Evolutionary conservation across 805 yeast species (phyloP), one percentile per base, ranked within the genome.

Genomic region (Candida sakaeoensis): DNA sequence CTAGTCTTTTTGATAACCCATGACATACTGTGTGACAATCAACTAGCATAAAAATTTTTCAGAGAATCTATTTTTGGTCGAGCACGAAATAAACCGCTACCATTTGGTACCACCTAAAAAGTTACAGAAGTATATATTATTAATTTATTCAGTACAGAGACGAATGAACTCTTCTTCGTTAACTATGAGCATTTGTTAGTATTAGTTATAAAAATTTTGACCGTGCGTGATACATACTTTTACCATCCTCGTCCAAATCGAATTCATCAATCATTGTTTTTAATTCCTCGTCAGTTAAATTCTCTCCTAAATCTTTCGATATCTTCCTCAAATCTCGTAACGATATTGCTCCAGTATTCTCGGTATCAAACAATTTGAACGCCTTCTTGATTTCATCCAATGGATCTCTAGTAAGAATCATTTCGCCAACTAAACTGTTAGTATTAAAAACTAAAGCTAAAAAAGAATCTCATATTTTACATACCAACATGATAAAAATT

Each of bases 251-350:
- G 58, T 93, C 97, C 37, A 90, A 65, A 63, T 93, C 99, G 57
- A 93, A 93, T 60, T 91, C 98, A 46, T 90, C 96, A 48, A 93
- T 93, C 99, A 93, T 93, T 4, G 97, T 97, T 49, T 85, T 75
- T 37, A 93, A 69, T 55, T 93, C 99, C 43, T 88, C 96, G 50
- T 93, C 99, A 5, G 87, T 81, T 42, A 93, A 66, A 51, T 83
- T 85, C 60, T 93, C 99, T 2, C 96, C 97, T 42, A 93, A 65
- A 49, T 91, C 97, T 51, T 85, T 85, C 8, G 97, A 93, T 1
- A 91, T 95, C 45, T 93, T 75, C 59, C 95, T 78, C 43, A 93
- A 72, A 55, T 89, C 85, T 48, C 90, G 75, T 36, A 91, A 68
- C 41, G 85, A 78, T 47, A 90, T 89, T 56, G 82, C 85, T 0